phyloP scores from a whole-genome alignment of 345 rosid genomes.

The Camelina hispida region DNA sequence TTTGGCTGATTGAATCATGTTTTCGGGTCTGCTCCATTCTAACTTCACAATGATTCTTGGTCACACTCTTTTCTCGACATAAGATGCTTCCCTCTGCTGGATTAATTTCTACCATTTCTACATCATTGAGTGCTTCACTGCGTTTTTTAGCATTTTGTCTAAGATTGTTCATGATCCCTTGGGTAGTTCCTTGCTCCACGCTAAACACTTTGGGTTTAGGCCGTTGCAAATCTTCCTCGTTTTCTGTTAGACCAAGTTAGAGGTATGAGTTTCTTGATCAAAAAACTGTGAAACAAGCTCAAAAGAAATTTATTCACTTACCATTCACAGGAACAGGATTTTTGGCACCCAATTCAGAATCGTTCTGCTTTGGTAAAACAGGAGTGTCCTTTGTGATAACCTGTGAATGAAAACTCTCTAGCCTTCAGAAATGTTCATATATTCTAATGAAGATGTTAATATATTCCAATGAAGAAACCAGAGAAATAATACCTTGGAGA shows the following conservation, averaged over 20 bases:
- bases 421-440: not conserved
- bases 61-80: slow-evolving; percentile 22
- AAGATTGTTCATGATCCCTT: slow-evolving; percentile 54
- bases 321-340: slow-evolving; percentile 47
- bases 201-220: slow-evolving; percentile 32
- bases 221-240: slow-evolving; percentile 29
- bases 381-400: slow-evolving; percentile 61
- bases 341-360: slow-evolving; percentile 37
- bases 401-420: slow-evolving; percentile 48
- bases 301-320: slow-evolving; percentile 15
- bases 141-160: slow-evolving; percentile 42
- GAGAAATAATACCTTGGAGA: slow-evolving; percentile 60
- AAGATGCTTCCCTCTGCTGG: slow-evolving; percentile 27
- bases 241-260: slow-evolving; percentile 45
- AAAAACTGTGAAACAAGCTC: not conserved
- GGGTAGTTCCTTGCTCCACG: slow-evolving; percentile 50
- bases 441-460: slow-evolving; percentile 1
- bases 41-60: slow-evolving; percentile 33
- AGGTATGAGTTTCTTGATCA: slow-evolving; percentile 6
- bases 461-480: slow-evolving; percentile 4
- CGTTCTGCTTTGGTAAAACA: slow-evolving; percentile 37
- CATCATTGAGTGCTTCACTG: slow-evolving; percentile 29
- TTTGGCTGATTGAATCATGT: slow-evolving; percentile 31
- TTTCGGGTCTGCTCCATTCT: slow-evolving; percentile 39
- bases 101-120: slow-evolving; percentile 36